phyloP scores from a whole-genome alignment of 176 grass and related monocot genomes.

The Luzula sylvatica region DNA sequence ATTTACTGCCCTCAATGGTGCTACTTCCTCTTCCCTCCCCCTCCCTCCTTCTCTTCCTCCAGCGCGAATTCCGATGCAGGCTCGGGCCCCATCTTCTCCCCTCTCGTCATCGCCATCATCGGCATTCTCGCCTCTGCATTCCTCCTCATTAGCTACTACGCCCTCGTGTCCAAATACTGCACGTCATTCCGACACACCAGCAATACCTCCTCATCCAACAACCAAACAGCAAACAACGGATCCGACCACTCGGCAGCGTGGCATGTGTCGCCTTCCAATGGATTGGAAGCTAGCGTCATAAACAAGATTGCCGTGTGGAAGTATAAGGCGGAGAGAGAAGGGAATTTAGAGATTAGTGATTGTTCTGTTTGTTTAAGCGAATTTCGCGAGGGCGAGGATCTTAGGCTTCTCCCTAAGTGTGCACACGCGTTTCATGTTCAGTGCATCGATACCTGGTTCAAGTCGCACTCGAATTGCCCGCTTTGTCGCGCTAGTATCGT shows the following conservation, averaged over 20 bases:
- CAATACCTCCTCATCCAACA: background rate
- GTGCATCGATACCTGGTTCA: constrained; percentile 97
- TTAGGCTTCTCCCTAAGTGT: constrained; percentile 84
- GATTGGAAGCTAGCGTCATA: constrained; percentile 69
- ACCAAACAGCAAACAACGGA: background rate
- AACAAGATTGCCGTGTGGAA: constrained; percentile 71
- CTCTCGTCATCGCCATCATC: constrained; percentile 96
- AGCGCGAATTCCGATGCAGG: constrained; percentile 30
- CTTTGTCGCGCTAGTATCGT: constrained; percentile 77
- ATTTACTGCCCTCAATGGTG: constrained; percentile 97
- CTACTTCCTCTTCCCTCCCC: constrained; percentile 83
- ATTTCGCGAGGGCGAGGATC: constrained; percentile 71
- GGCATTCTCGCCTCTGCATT: constrained; percentile 76
- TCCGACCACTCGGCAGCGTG: constrained; percentile 28
- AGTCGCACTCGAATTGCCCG: constrained; percentile 80
- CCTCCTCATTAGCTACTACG: constrained; percentile 90
- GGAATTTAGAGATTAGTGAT: constrained; percentile 40
- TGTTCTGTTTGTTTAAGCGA: constrained; percentile 93
- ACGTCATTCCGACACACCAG: constrained; percentile 25
- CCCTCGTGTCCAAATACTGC: constrained; percentile 86
- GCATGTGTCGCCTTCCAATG: constrained; percentile 34
- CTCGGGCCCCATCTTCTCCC: constrained; percentile 58
- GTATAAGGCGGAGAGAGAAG: constrained; percentile 47
- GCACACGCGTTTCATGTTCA: constrained; percentile 81
- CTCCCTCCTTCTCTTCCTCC: constrained; percentile 53